Conservation (phyloP, 78 protist genomes). For the Capsaspora owczarzaki region DNA sequence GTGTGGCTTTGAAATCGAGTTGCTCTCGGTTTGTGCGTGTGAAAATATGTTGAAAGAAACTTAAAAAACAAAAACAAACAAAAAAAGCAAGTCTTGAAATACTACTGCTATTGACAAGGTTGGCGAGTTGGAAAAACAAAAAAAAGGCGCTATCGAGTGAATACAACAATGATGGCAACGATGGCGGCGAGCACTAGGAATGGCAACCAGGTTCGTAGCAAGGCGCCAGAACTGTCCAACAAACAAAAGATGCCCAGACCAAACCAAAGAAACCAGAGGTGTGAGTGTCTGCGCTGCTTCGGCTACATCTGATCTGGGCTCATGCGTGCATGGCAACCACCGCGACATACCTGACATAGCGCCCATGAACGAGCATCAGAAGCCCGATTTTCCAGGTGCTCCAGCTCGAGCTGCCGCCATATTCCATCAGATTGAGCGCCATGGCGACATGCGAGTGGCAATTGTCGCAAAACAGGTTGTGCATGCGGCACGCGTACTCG, state of each 20-base stretch:
- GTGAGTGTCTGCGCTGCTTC: not conserved
- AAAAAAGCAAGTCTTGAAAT: too few relatives aligned
- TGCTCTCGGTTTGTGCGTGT: too few relatives aligned
- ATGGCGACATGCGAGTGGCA: conserved; percentile 41
- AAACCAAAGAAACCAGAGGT: not conserved
- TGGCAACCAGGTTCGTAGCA: not conserved
- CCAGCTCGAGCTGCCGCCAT: conserved; percentile 10
- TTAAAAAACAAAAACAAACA: too few relatives aligned
- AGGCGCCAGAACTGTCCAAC: not conserved
- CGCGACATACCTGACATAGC: not conserved
- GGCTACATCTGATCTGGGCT: not conserved
- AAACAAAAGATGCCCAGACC: not conserved
- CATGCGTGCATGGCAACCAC: not conserved
- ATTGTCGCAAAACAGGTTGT: conserved; percentile 37
- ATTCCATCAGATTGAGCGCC: conserved; percentile 15
- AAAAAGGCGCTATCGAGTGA: too few relatives aligned
- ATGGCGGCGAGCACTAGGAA: not conserved
- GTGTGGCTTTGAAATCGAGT: too few relatives aligned
- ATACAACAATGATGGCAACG: not conserved
- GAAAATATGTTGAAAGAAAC: too few relatives aligned
- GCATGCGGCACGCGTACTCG: not conserved
- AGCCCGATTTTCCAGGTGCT: conserved; percentile 1
- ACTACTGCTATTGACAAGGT: too few relatives aligned
- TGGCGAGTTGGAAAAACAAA: too few relatives aligned
- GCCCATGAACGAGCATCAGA: not conserved